A percentile compares a stretch with the other conserved stretches of the same genome.
These are phyloP conservation scores for Turnera subulata DNA, from an alignment of 345 rosid genomes.

Conservation along the genomic window DNA sequence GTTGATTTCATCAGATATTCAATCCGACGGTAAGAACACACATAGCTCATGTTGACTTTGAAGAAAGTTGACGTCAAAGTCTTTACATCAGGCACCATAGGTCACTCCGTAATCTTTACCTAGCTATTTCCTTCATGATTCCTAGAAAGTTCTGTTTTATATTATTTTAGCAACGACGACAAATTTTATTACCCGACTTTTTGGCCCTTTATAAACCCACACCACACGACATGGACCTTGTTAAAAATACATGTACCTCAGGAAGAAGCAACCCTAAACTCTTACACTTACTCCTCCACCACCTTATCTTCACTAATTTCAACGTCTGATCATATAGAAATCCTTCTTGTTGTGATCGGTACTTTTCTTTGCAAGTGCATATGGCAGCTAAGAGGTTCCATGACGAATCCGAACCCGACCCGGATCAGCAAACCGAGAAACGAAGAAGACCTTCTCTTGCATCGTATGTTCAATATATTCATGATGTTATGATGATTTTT, in stretches of 20 bases:
- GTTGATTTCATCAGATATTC: too few relatives aligned
- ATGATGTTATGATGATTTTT: neutral
- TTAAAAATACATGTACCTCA: too few relatives aligned
- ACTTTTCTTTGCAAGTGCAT: neutral
- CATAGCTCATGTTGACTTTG: too few relatives aligned
- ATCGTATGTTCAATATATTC: constrained; percentile 44
- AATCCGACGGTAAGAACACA: too few relatives aligned
- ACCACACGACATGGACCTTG: neutral
- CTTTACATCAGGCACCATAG: constrained; percentile 12
- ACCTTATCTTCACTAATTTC: neutral
- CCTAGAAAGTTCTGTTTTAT: constrained; percentile 35
- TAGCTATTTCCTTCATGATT: constrained; percentile 33
- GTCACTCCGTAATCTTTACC: constrained; percentile 19
- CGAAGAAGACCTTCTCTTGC: constrained; percentile 51
- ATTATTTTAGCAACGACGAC: neutral
- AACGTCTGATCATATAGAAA: neutral
- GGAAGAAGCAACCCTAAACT: neutral
- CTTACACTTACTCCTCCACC: too few relatives aligned
- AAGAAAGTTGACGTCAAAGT: constrained; percentile 37
- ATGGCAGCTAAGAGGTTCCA: constrained; percentile 68
- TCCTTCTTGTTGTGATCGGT: neutral
- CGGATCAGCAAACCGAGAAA: constrained; percentile 48
- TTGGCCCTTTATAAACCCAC: too few relatives aligned
- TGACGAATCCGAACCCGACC: constrained; percentile 38
- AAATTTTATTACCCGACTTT: neutral